These are phyloP conservation scores for Mimosa bimucronata DNA, from an alignment of 306 rosid genomes.

Conservation along the genomic window DNA sequence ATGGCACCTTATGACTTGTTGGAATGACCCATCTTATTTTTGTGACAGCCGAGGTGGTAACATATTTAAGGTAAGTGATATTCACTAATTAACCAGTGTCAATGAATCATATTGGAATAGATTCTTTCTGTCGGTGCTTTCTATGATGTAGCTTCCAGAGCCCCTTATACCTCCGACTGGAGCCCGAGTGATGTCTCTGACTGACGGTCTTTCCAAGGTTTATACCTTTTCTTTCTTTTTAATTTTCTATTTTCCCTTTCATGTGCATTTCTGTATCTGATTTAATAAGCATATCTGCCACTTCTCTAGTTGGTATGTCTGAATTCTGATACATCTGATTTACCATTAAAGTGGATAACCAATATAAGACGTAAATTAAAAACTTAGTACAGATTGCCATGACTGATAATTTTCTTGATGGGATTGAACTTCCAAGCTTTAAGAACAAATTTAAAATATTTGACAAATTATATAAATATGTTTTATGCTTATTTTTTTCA, in stretches of 20 bases:
- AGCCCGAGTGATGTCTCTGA: constrained; percentile 93
- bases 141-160: constrained; percentile 80
- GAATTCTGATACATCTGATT: background rate
- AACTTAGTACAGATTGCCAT: background rate
- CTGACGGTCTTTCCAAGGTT: constrained; percentile 96
- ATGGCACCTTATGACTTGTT: constrained; percentile 7
- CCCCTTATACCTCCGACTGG: constrained; percentile 96
- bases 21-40: constrained; percentile 46
- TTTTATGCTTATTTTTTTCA: background rate
- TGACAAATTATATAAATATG: background rate
- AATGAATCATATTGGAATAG: constrained; percentile 23
- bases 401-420: background rate
- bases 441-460: constrained; percentile 7
- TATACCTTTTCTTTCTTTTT: constrained; percentile 13
- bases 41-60: constrained; percentile 82
- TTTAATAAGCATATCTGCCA: background rate
- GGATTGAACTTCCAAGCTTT: background rate
- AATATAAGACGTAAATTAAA: background rate
- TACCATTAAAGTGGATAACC: background rate
- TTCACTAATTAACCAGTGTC: constrained; percentile 34
- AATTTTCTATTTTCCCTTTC: background rate
- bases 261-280: background rate
- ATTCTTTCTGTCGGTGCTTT: constrained; percentile 34
- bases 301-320: background rate
- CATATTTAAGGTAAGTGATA: constrained; percentile 75